Evolutionary conservation across 345 rosid species (phyloP), one percentile per base, ranked within the genome.

Genomic region (Aethionema arabicum): DNA sequence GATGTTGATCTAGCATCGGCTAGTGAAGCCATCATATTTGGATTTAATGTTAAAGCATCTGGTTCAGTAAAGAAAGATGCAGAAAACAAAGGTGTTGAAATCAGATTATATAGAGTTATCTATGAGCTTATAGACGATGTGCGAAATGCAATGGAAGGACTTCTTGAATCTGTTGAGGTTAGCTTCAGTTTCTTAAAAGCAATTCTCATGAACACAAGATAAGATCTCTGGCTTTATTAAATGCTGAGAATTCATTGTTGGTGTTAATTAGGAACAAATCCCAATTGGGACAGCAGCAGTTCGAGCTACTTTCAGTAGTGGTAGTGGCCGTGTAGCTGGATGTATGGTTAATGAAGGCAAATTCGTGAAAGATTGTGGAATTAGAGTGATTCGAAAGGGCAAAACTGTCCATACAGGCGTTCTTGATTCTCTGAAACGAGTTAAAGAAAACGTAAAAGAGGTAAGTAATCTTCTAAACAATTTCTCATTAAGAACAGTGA

Each of bases 131-230:
- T 93, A 68, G 88, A 93, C 59, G 99, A 93, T 54, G 79, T 93
- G 42, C 79, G 99, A 52, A 84, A 85, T 54, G 99, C 97, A 36
- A 93, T 90, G 99, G 99, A 93, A 80, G 99, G 99, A 74, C 97
- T 90, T 66, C 85, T 93, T 6, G 95, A 93, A 45, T 75, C 83
- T 65, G 78, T 84, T 63, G 95, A 93, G 99, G 99, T 93, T 39
- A 72, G 75, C 74, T 43, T 49, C 33, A 0, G 8, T 33, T 42
- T 70, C 52, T 49, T 70, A 27, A n/a, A n/a, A 27, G 39, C 30
- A 54, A 41, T 39, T 69, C 14, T 47, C 16, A 38, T 45, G 21
- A 41, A 33, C 45, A 41, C 44, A 32, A 40, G 15, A 39, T 57
- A 51, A 15, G 41, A 47, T 57, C 21, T 48, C 32, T 50, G 67